Evolutionary conservation across 2,329 filamentous ascomycete species (phyloP), one percentile per base, ranked within the genome.

Genomic region (Ceratocystis eucalypticola): DNA sequence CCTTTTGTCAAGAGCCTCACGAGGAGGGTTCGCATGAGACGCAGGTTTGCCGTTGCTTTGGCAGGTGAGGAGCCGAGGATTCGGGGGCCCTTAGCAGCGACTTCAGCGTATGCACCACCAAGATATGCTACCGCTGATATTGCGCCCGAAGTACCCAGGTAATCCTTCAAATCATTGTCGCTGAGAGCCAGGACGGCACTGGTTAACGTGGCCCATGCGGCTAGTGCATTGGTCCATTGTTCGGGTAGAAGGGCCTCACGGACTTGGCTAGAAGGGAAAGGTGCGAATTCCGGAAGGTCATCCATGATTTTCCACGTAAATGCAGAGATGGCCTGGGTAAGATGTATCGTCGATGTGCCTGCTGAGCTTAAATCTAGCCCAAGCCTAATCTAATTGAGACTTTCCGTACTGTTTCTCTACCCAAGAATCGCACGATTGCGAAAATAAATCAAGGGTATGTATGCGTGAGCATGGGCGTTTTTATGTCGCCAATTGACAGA

Each of bases 201-300:
- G 5, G 84, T 77, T 5, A 96, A 80, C 10, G 83, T 77, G 20
- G 85, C 77, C 91, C 91, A 96, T 45, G 89, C 86, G 69, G 88
- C 83, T 61, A 95, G 77, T 73, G 88, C 91, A 41, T 83, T 80
- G 70, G 87, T 80, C 91, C 91, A 96, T 75, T 96, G 89, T 63
- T 80, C 76, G 2, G 84, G 76, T 48, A 81, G 79, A 68, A 96
- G 82, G 70, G 82, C 82, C 70, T 82, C 81, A 72, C 85, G 85
- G 77, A 91, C 85, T 66, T 79, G 77, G 44, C 82, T 77, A 69
- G 86, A 82, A 20, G 92, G 93, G 71, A 94, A 91, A 22, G 88
- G 83, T 67, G 88, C 91, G 75, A 96, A 81, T 44, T 86, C 81
- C 53, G 91, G 91, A 62, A 92, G 77, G 65, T 77, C 73, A 71